Evolutionary conservation across 225 moss, liverwort and hornwort genomes (phyloP), one percentile per base, ranked within the genome.

Genomic region (Marchantia polymorpha): DNA sequence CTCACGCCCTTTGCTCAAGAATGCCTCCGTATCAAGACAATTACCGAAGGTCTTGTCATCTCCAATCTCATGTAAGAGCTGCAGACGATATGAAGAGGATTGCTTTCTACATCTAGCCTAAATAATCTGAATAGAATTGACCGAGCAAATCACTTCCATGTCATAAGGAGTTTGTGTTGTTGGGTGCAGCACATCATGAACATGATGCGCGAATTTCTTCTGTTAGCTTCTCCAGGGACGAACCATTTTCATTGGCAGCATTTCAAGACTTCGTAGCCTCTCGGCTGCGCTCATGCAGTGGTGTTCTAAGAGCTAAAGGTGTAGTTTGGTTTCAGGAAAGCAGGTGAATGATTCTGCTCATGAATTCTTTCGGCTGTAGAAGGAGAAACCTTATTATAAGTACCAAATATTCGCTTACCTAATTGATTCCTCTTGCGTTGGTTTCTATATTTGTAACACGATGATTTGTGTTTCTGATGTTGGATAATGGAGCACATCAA

Each of bases 271-370:
- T 84, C 51, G 87, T 84, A 25, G 64, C 79, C 7, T 56, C 22
- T 23, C 54, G 84, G 60, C 56, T 87, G 59, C 76, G 77, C 52
- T 73, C 79, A 19, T 76, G 78, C 66, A 76, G 26, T 30, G 81
- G 82, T 72, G 50, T 87, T 8, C 76, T 87, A 16, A 84, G 84
- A 26, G 84, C 59, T 0, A 87, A 87, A 84, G 87, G 84, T 25
- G 79, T 87, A 29, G 72, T 87, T 49, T 87, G 81, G 72, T 87
- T 87, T 53, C 79, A 81, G 25, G 79, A 87, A 67, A 81, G 71
- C 76, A 84, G 84, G 84, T 84, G n/a, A 52, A 31, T 53, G 30
- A 26, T 68, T 47, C 22, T 67, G 13, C 31, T 47, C 65, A 11
- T 9, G 29, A 64, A 10, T 2, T 23, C 29, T 65, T 65, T 29